These are phyloP conservation scores for Boechera stricta DNA, from an alignment of 345 rosid species.

Conservation along the genomic window DNA sequence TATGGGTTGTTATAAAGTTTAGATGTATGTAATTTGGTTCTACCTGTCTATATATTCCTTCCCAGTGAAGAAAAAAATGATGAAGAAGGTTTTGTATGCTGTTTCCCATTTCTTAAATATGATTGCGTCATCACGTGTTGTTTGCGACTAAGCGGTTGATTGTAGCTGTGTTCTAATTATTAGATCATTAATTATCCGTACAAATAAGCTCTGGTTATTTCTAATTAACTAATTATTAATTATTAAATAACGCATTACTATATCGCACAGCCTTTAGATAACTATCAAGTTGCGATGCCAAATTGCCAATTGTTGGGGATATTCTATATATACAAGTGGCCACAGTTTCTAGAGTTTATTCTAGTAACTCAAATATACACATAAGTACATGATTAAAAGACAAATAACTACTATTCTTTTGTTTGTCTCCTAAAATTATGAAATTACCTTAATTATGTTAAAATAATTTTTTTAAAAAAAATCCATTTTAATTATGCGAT, in stretches of 20 bases:
- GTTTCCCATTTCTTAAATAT: slow-evolving; percentile 8
- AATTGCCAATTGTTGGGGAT: slow-evolving; percentile 16
- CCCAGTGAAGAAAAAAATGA: no score
- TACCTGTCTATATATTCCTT: no score
- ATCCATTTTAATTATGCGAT: neutral
- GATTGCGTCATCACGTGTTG: slow-evolving; percentile 31
- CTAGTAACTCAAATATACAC: neutral
- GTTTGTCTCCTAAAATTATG: slow-evolving; percentile 9
- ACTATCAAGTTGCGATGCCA: slow-evolving; percentile 35
- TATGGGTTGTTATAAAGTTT: no score
- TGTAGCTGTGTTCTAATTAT: slow-evolving; percentile 15
- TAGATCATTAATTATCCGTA: slow-evolving; percentile 9
- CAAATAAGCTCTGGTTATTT: neutral
- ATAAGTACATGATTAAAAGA: neutral
- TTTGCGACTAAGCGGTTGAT: slow-evolving; percentile 8
- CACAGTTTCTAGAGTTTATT: slow-evolving; percentile 2
- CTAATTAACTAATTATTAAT: neutral
- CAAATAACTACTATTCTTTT: neutral
- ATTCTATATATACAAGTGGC: slow-evolving; percentile 26
- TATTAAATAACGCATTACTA: neutral
- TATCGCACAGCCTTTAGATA: neutral
- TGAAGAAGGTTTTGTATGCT: neutral
- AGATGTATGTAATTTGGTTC: neutral
- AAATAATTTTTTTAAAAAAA: no score
- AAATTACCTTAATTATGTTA: neutral